Percentiles rank a stretch among this genome's conserved stretches.
Conservation (phyloP, 1,139 yeast genomes). For the Kodamaea anthophila region DNA sequence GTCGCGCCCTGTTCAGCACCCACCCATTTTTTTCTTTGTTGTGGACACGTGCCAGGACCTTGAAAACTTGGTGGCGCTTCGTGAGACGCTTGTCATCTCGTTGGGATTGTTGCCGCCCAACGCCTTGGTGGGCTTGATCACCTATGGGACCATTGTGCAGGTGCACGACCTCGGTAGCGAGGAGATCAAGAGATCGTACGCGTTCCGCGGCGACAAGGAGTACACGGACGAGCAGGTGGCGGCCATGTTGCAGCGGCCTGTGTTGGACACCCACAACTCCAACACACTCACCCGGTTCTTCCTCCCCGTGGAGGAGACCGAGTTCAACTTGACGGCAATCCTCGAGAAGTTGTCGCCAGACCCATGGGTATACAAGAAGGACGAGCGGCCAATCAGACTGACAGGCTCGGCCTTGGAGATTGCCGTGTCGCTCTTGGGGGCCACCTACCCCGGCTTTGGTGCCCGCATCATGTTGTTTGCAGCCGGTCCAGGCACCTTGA, state of each 20-base stretch:
- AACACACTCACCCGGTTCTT: constrained; percentile 69
- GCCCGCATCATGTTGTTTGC: constrained; percentile 87
- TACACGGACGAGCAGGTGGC: constrained; percentile 69
- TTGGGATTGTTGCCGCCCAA: constrained; percentile 86
- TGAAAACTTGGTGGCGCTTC: constrained; percentile 84
- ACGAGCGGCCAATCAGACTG: constrained; percentile 84
- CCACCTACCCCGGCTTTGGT: constrained; percentile 83
- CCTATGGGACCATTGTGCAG: constrained; percentile 92
- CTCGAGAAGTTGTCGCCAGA: constrained; percentile 77
- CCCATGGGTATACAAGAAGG: constrained; percentile 89
- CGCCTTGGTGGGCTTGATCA: constrained; percentile 84
- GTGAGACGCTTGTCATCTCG: constrained; percentile 78
- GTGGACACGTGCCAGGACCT: constrained; percentile 94
- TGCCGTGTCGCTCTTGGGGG: constrained; percentile 77
- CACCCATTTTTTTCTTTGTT: constrained; percentile 90
- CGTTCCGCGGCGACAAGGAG: constrained; percentile 90
- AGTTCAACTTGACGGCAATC: constrained; percentile 75
- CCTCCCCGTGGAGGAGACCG: constrained; percentile 80
- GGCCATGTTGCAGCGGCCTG: constrained; percentile 61
- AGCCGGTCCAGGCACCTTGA: constrained; percentile 93
- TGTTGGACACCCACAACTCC: constrained; percentile 27
- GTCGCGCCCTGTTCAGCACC: constrained; percentile 79
- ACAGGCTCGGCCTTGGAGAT: constrained; percentile 90
- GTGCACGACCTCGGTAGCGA: constrained; percentile 87
- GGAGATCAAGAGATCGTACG: constrained; percentile 71